Base-by-base conservation (phyloP, 163 green algal genomes). In the Volvox carteri region DNA sequence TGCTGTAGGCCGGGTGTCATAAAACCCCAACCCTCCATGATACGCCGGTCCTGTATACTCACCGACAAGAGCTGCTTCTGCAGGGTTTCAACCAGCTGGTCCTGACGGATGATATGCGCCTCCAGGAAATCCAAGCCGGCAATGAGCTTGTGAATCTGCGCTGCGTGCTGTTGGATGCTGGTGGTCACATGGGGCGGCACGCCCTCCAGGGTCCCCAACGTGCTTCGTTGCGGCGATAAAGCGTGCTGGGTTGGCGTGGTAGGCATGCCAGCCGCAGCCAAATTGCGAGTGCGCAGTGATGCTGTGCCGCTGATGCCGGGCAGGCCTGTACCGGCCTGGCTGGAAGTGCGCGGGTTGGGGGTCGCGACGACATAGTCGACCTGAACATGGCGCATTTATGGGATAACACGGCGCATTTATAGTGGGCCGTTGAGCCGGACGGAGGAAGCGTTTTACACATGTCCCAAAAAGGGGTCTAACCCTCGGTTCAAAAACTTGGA, bases 61-160 rank as follows among this genome's bases (percentile, higher is more conserved):
- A 79, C 65, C 62, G 81, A 54, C 19, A 85, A 23, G 3, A 89
- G 14, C 41, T 93, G 90, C 75, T 88, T 91, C 75, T 93, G 90
- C 65, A 91, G 42, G n/a, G 46, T 44, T 33, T 93, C 90, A 12
- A 93, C 85, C 37, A 88, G 76, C 25, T 90, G 85, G 67, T 93
- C 90, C 52, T 91, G 90, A 19, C 90, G 60, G 39, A 91, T 87
- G 37, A 93, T 93, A 74, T 93, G 90, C 7, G 86, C 79, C 67
- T 93, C 90, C 80, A 93, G 75, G 50, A 91, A 91, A 83, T 93
- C 90, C 42, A 93, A 84, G 2, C 90, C 90, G 8, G 90, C 90
- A 56, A 90, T 91, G 18, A 93, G 74, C 74, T 93, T 93, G 80
- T 93, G 86, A 4, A 93, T 91, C 74, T 93, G 90, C 18, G 86